Evolutionary conservation across 2,329 filamentous ascomycete genomes (phyloP), one percentile per base, ranked within the genome.

Genomic region (Ascochyta viciae-villosae): DNA sequence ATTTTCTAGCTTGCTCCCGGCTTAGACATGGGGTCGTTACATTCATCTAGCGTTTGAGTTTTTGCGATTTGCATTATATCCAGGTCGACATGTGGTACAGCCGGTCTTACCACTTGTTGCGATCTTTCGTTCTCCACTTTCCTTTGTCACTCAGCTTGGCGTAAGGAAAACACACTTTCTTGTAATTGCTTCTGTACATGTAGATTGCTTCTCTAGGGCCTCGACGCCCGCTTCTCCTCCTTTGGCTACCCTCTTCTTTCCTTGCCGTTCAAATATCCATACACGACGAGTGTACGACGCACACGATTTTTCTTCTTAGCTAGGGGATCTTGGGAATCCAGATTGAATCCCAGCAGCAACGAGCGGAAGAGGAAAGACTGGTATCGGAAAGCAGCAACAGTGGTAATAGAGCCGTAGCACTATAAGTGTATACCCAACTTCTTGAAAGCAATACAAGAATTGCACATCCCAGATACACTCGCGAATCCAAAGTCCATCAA

Each of bases 241-340:
- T 33, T 19, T 27, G 33, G 33, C 27, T 27, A 8, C 16, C 29
- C 3, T 5, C 16, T 24, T 45, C 19, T 55, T 39, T 58, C 48
- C 29, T 45, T 54, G 42, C 54, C 46, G 9, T 53, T 50, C 53
- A 43, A 50, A 56, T 60, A 61, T 64, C 48, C 41, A 50, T 52
- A 67, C 60, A 65, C 45, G 50, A 65, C 56, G 58, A 64, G 59
- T 51, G 56, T 66, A 71, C 49, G 68, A 67, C 56, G 63, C 59
- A 69, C 60, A 70, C 62, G 68, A 65, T 59, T 56, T 44, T 55
- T 34, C 58, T 57, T 60, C 47, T 47, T 43, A 43, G 39, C 39
- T 8, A 33, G 23, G 42, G 37, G 41, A 57, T 34, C 15, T 26
- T 26, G 33, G 34, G 41, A 40, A 38, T 31, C 16, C 34, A 43